Base-by-base conservation (phyloP, 2,329 filamentous ascomycete species). In the Amauroascus verrucosus region DNA sequence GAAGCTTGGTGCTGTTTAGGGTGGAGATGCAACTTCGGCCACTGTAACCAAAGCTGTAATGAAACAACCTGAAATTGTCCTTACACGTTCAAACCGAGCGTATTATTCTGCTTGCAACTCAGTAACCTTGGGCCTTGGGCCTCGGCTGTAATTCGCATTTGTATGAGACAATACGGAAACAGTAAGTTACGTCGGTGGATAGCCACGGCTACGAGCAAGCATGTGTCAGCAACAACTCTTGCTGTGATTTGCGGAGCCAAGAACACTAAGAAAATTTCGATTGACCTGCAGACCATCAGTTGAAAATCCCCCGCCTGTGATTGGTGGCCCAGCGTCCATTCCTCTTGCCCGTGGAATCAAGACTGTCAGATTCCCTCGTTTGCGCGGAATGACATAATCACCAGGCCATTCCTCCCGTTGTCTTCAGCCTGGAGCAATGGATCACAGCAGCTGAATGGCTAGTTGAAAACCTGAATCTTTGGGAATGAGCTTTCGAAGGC, bases 221-320 rank as follows among this genome's bases (percentile, higher is more conserved):
- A 52, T 56, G 46, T 57, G 51, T 56, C 53, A 55, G 48, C 53
- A 52, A 46, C 18, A 46, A 18, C 30, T 28, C 30, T 9, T 8
- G 40, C 32, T 45, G 18, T 52, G 50, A 52, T 52, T 52, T 13
- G 50, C 50, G 35, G 43, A 46, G 18, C 32, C 40, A 38, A 38
- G 40, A 18, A 20, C 43, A 24, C 48, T 37, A 33, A 55, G 41
- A 57, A 59, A 58, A 51, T 52, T 53, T 55, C 53, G 20, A 48
- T 33, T 54, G 57, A 48, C 54, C 57, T 59, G 57, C 56, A 59
- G 57, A 57, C 56, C 55, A 51, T 24, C n/a, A 52, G 53, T 51
- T 58, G 35, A 45, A 51, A 57, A 57, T 57, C 33, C 24, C 40
- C 9, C 41, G 18, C 6, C 35, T 20, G 28, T 57, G 49, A 57